These are phyloP conservation scores for Pythium myriotylum DNA, from an alignment of 352 stramenopile genomes.

Conservation along the genomic window DNA sequence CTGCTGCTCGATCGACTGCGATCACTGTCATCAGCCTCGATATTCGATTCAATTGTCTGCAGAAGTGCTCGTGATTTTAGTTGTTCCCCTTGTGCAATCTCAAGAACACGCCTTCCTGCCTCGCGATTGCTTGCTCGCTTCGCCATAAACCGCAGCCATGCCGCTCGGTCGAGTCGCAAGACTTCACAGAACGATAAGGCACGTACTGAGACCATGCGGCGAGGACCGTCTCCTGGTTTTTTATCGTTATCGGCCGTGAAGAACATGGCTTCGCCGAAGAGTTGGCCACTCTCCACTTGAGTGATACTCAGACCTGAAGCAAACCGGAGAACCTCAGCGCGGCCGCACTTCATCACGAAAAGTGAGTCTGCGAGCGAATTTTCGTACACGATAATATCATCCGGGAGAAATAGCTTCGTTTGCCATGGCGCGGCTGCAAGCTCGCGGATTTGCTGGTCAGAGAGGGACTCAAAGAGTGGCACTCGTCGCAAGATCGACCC, in stretches of 20 bases:
- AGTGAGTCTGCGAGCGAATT: constrained; percentile 21
- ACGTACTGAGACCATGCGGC: constrained; percentile 27
- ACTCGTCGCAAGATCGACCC: constrained; percentile 21
- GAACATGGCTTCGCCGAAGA: constrained; percentile 35
- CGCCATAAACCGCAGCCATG: constrained; percentile 25
- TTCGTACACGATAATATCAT: constrained; percentile 36
- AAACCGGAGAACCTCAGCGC: constrained; percentile 18
- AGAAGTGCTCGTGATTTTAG: constrained; percentile 22
- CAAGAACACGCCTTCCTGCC: constrained; percentile 13
- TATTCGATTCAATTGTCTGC: constrained; percentile 23
- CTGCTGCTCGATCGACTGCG: not conserved
- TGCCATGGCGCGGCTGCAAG: constrained; percentile 29
- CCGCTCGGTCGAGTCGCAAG: constrained; percentile 18
- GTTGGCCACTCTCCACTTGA: constrained; percentile 23
- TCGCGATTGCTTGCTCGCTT: constrained; percentile 20
- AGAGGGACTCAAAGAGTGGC: constrained; percentile 28
- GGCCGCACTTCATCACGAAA: constrained; percentile 29
- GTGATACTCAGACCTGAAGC: constrained; percentile 17
- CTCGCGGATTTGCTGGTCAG: constrained; percentile 24
- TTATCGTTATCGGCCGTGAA: constrained; percentile 18
- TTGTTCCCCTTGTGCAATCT: constrained; percentile 23
- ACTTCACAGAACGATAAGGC: constrained; percentile 32
- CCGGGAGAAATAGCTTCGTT: constrained; percentile 29
- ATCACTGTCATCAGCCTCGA: not conserved
- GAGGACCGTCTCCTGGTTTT: not conserved